phyloP scores from a whole-genome alignment of 768 basidiomycete species.

The Auriculariales sp. region DNA sequence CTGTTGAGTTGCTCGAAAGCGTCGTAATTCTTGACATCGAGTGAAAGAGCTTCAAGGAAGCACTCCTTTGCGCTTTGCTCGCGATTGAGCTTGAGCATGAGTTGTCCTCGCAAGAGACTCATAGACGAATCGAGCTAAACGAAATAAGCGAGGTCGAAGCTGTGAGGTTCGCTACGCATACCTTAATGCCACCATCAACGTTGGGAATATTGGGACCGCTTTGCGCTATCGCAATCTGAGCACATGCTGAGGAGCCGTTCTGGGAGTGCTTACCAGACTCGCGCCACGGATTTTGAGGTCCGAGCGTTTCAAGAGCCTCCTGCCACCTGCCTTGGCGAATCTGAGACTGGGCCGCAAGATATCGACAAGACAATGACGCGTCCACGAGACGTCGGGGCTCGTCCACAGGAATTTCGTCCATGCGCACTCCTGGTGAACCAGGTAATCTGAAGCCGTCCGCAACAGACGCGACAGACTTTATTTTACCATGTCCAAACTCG shows the following conservation, averaged over 20 bases:
- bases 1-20: constrained; percentile 81
- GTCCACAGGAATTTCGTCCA: constrained; percentile 47
- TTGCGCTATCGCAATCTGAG: constrained; percentile 22
- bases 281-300: constrained; percentile 81
- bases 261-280: constrained; percentile 35
- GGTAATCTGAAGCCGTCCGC: constrained; percentile 10
- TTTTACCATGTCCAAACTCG: not conserved
- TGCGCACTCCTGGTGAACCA: constrained; percentile 50
- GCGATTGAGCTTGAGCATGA: constrained; percentile 89
- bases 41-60: constrained; percentile 86
- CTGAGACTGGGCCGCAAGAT: constrained; percentile 92
- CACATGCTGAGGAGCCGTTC: not conserved
- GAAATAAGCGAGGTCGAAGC: constrained; percentile 4
- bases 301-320: constrained; percentile 84
- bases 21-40: constrained; percentile 96
- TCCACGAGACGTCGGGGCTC: constrained; percentile 71
- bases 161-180: constrained; percentile 16
- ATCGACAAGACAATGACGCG: constrained; percentile 90
- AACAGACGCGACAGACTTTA: constrained; percentile 2
- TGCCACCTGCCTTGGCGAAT: constrained; percentile 85
- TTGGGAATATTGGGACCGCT: constrained; percentile 65
- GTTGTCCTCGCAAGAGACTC: constrained; percentile 83
- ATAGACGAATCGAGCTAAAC: constrained; percentile 88
- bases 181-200: constrained; percentile 90
- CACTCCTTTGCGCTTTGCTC: constrained; percentile 84